A percentile compares a stretch with the other conserved stretches of the same genome.
Evolutionary conservation across 1,139 yeast species (phyloP).

Genomic region (Magnusiomyces sp.): DNA sequence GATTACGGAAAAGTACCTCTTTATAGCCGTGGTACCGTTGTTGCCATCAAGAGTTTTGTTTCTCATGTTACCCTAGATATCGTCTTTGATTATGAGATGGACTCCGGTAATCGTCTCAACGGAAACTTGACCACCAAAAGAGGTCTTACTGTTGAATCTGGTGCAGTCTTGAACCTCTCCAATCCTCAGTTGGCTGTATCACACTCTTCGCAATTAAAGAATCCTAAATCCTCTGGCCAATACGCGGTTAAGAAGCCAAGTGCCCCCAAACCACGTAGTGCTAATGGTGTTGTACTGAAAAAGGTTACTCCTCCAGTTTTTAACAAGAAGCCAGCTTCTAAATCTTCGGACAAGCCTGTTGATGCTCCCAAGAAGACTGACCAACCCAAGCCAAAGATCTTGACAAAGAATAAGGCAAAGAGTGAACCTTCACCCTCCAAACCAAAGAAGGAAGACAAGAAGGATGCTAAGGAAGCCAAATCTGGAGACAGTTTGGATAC

Average conservation of each 20-base stretch:
- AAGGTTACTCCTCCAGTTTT: neutral
- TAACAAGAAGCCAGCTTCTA: too few species aligned
- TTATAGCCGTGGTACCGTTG: constrained; percentile 85
- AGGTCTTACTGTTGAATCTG: constrained; percentile 76
- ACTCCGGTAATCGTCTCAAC: constrained; percentile 74
- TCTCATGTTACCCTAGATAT: constrained; percentile 53
- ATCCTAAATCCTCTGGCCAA: constrained; percentile 4
- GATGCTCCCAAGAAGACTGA: constrained; percentile 7
- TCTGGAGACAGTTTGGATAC: neutral
- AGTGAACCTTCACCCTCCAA: neutral
- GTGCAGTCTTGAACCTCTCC: constrained; percentile 70
- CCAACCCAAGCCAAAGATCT: neutral
- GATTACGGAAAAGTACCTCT: constrained; percentile 87
- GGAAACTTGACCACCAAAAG: constrained; percentile 72
- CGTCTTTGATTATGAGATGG: constrained; percentile 71
- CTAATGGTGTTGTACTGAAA: neutral
- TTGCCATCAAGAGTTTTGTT: constrained; percentile 63
- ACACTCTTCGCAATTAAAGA: constrained; percentile 24
- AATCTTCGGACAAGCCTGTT: neutral
- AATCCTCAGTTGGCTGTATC: constrained; percentile 64
- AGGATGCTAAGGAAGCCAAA: neutral
- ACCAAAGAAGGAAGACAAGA: neutral
- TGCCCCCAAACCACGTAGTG: neutral
- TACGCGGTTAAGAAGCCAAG: neutral
- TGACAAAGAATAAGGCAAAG: neutral